These are phyloP conservation scores for Suillus luteus DNA, from an alignment of 768 basidiomycete species.

Conservation along the genomic window DNA sequence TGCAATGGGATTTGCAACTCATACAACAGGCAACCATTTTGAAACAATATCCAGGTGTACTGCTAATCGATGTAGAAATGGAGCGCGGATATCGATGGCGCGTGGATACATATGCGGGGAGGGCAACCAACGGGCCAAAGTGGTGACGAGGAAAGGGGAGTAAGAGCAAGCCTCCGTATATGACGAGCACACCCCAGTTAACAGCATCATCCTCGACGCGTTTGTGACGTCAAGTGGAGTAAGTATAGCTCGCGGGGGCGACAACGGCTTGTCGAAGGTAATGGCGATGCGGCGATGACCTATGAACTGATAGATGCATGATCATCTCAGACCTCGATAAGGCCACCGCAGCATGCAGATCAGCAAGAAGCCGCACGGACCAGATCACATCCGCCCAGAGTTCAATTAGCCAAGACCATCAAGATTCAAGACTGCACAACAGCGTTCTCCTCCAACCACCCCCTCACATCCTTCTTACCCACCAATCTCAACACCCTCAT, in stretches of 20 bases:
- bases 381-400: background rate
- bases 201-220: background rate
- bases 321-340: background rate
- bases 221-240: background rate
- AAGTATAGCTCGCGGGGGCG: background rate
- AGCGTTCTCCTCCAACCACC: conserved; percentile 72
- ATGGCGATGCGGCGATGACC: background rate
- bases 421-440: background rate
- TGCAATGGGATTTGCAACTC: background rate
- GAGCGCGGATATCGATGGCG: background rate
- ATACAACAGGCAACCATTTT: background rate
- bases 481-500: conserved; percentile 57
- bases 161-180: background rate
- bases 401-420: background rate
- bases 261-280: background rate
- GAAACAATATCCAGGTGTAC: background rate
- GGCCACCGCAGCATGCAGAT: background rate
- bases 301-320: background rate
- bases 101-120: background rate
- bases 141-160: background rate
- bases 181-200: background rate
- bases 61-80: background rate
- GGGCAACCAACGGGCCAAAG: background rate
- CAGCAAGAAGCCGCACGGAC: background rate
- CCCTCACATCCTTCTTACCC: conserved; percentile 76